A percentile compares a stretch with the other conserved stretches of the same genome.
phyloP scores from a whole-genome alignment of 768 basidiomycete genomes.

The Podaxis pistillaris region DNA sequence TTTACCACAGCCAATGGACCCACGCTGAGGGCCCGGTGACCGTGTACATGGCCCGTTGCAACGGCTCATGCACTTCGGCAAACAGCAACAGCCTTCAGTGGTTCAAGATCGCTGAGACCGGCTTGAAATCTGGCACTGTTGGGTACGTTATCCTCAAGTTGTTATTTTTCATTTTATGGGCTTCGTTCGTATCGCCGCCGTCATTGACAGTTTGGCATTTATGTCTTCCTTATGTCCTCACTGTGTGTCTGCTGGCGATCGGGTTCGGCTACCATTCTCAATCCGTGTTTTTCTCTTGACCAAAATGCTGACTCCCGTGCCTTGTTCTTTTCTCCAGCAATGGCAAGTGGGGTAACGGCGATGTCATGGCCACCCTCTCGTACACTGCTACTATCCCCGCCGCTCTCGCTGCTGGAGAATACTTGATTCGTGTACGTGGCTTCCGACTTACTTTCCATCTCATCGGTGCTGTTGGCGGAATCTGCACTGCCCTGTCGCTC shows the following conservation, averaged over 20 bases:
- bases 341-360: conserved; percentile 30
- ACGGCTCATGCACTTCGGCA: conserved; percentile 27
- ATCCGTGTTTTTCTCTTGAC: background rate
- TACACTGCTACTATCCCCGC: conserved; percentile 34
- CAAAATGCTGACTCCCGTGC: background rate
- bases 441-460: background rate
- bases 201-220: background rate
- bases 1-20: conserved; percentile 30
- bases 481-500: background rate
- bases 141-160: conserved; percentile 16
- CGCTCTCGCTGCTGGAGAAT: conserved; percentile 30
- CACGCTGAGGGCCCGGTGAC: conserved; percentile 33
- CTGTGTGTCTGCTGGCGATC: background rate
- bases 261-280: background rate
- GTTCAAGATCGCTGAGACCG: conserved; percentile 36
- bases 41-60: conserved; percentile 36
- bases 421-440: conserved; percentile 32
- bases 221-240: background rate
- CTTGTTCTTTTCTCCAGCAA: conserved; percentile 16
- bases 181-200: background rate
- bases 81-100: conserved; percentile 31
- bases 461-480: background rate
- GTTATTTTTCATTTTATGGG: background rate
- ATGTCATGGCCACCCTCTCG: conserved; percentile 26
- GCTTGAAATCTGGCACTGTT: conserved; percentile 31